Evolutionary conservation across 139 green algal genomes (phyloP), one percentile per base, ranked within the genome.

Genomic region (Chlamydomonas incerta): DNA sequence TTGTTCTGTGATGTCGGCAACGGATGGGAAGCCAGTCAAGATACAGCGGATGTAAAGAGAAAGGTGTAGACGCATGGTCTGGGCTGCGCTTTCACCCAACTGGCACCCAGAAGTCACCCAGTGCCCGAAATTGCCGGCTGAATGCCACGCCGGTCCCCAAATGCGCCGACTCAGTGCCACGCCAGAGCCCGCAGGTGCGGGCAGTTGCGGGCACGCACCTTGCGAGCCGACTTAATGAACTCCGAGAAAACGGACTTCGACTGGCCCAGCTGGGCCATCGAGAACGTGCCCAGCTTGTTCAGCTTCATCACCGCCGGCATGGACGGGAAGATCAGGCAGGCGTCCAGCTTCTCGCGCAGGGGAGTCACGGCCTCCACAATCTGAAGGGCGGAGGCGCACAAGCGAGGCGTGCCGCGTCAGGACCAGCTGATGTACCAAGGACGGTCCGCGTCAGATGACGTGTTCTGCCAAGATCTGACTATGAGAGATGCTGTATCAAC

Each of bases 211-310:
- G 28, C 71, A 5, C 69, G n/a, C 35, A 90, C 81, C 87, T 86
- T 84, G 60, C 88, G 84, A 29, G 88, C 91, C 37, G 92, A 96
- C 87, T 96, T 95, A 93, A 99, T 99, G 92, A 99, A 99, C 79
- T 99, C 95, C 31, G 93, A 94, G 76, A 99, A 98, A 68, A 97
- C 93, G 80, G 85, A 95, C 95, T 99, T 99, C 76, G 88, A 95
- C 92, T 98, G 93, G 1, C 97, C 96, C 85, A 99, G 96, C 94
- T 99, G 97, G 24, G 89, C 83, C 97, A 99, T 98, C 87, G 91
- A 95, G 93, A 99, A 99, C 26, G 96, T 96, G 83, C 98, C 98
- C 81, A 99, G 95, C 96, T 99, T 99, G 96, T 99, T 99, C 26
- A 98, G 92, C 89, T 94, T 93, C 98, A 99, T 99, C 57, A 99